A percentile compares a stretch with the other conserved stretches of the same genome.
These are phyloP conservation scores for Cryptosporidium sp. DNA, from an alignment of 169 alveolate genomes.

Conservation along the genomic window DNA sequence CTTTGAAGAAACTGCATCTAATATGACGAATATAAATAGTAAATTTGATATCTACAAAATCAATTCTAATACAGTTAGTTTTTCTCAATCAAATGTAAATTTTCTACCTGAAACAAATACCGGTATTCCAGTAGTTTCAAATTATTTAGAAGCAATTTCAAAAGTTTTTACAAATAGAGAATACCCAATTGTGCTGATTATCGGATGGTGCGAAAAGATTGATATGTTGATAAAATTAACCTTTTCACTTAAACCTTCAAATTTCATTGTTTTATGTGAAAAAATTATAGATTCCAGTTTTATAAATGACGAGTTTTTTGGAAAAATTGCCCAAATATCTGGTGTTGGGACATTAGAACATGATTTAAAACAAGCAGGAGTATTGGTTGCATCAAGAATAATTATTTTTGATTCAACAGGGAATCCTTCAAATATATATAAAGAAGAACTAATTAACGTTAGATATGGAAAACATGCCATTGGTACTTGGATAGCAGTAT, in stretches of 20 bases:
- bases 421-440: background rate
- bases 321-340: conserved; percentile 24
- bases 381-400: conserved; percentile 17
- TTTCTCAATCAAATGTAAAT: conserved; percentile 1
- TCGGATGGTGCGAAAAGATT: conserved; percentile 41
- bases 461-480: conserved; percentile 16
- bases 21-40: background rate
- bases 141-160: conserved; percentile 25
- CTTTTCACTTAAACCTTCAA: conserved; percentile 26
- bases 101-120: background rate
- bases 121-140: conserved; percentile 16
- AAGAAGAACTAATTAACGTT: conserved; percentile 9
- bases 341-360: conserved; percentile 30
- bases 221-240: conserved; percentile 29
- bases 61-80: background rate
- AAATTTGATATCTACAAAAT: conserved; percentile 11
- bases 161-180: conserved; percentile 27
- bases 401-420: conserved; percentile 35
- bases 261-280: conserved; percentile 3
- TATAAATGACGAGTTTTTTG: conserved; percentile 2
- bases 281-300: background rate
- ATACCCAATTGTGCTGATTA: conserved; percentile 24
- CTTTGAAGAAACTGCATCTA: background rate
- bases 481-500: conserved; percentile 10
- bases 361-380: conserved; percentile 40